Evolutionary conservation across 345 rosid genomes (phyloP), one percentile per base, ranked within the genome.

Genomic region (Populus simonii): DNA sequence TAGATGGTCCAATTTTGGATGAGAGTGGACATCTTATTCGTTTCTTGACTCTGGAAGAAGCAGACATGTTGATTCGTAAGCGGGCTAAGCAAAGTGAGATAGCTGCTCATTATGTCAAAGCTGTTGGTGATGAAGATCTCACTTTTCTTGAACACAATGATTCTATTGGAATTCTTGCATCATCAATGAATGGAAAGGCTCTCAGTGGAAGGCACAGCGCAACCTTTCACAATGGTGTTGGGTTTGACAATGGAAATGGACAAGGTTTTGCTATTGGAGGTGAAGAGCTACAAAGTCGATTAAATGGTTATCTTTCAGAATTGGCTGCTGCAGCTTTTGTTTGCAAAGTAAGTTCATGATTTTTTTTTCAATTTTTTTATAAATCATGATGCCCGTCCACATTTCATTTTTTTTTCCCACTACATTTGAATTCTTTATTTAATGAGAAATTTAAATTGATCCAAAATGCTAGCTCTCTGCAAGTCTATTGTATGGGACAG

Each of bases 241-340:
- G 99, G 76, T 95, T 95, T 76, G 89, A 90, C 83, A 93, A 86
- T 38, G 98, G 97, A 16, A 89, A 89, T 79, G 98, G 98, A 47
- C 99, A 91, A 82, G 99, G 99, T 73, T 95, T 95, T 91, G 98
- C 99, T 45, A 89, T 95, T 70, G 99, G 99, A 68, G 99, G 98
- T 81, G 88, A 89, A 73, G 98, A 95, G 76, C 88, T 91, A 66
- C 92, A 83, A 75, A 93, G 96, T 82, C 90, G 96, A 76, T 78
- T 67, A 77, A 87, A 89, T 73, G 98, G 94, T 36, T 93, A 92
- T 76, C 92, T 93, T 76, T 89, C 98, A 66, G 99, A 95, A 83
- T 84, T 95, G 76, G 98, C 97, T 68, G 99, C 96, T 61, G 99
- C 99, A 62, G 97, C 98, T 31, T 95, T 92, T 74, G 99, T 95